These are phyloP conservation scores for Nitzschia sp. DNA, from an alignment of 108 stramenopile species.

Conservation along the genomic window DNA sequence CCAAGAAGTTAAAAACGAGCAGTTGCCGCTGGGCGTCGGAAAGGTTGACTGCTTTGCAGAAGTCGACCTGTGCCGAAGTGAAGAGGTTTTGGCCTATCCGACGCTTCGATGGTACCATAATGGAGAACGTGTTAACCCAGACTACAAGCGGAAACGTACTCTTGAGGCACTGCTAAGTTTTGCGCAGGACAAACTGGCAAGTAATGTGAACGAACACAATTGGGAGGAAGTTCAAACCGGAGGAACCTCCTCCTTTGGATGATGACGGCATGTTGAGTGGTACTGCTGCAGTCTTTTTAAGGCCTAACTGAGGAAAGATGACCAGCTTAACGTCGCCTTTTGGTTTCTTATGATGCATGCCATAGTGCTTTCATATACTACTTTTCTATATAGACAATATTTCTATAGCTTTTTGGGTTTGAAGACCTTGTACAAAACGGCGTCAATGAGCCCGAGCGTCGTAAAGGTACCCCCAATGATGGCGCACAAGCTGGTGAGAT, in stretches of 20 bases:
- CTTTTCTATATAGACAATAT: background rate
- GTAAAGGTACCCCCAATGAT: constrained; percentile 99
- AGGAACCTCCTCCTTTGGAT: no score
- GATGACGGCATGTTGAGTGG: no score
- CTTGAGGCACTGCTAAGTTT: constrained; percentile 73
- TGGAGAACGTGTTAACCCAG: constrained; percentile 70
- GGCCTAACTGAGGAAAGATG: no score
- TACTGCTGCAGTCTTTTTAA: no score
- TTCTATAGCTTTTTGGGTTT: constrained; percentile 87
- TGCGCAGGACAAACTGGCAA: constrained; percentile 75
- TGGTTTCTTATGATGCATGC: no score
- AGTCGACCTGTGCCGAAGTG: constrained; percentile 86
- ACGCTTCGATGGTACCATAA: constrained; percentile 90
- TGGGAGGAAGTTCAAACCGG: no score
- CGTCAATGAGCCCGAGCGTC: constrained; percentile 94
- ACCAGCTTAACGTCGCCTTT: no score
- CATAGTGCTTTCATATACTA: no score
- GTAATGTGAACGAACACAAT: constrained; percentile 82
- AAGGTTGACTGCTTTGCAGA: constrained; percentile 92
- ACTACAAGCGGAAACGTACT: constrained; percentile 90
- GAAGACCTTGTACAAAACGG: constrained; percentile 87
- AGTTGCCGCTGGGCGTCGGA: constrained; percentile 80
- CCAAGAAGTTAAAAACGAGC: constrained; percentile 46
- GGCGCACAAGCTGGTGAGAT: constrained; percentile 92
- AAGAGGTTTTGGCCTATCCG: constrained; percentile 94